Base-by-base conservation (phyloP, 192 early-diverging fungal species). In the Coemansia aciculifera region DNA sequence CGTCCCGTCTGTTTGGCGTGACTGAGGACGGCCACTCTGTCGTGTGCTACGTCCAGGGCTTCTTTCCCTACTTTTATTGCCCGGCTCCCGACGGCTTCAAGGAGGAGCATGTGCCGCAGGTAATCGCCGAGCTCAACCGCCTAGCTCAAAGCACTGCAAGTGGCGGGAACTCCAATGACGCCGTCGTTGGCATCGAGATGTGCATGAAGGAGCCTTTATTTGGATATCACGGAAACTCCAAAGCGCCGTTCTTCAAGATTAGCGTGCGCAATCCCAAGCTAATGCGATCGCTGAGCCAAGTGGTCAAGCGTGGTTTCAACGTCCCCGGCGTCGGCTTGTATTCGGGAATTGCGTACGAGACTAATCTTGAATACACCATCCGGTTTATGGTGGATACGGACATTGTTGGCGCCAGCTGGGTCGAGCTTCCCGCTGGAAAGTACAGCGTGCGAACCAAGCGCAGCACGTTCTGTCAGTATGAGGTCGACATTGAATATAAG, bases 351-450 rank as follows among this genome's bases (percentile, higher is more conserved):
- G 89, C 86, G 0, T 99, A 87, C 74, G 97, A 99, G 69, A 93
- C 90, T 77, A 98, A 97, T 71, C 77, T 99, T 17, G 87, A 87
- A 19, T 97, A 91, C 73, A 84, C 90, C 5, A 70, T 98, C 11
- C 84, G 96, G 27, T 98, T 97, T 73, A 99, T 98, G 97, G 95
- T 99, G 71, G 96, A 99, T 61, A 86, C 87, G 19, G 83, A 89
- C 63, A 87, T 94, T 40, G 85, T 80, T 11, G 96, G 96, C 15
- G 91, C 91, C 11, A 95, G 88, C 76, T 99, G 97, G 97, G 88
- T 99, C 7, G 93, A 96, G 69, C 82, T 97, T 7, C 90, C 91
- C 2, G 78, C 89, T 5, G 89, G 88, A 27, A 88, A 84, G n/a
- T 98, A 95, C 79, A 48, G 42, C n/a, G 34, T 92, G 24, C 78